Evolutionary conservation across 495 filamentous ascomycete genomes (phyloP).

Genomic region (Hypomontagnella monticulosa): DNA sequence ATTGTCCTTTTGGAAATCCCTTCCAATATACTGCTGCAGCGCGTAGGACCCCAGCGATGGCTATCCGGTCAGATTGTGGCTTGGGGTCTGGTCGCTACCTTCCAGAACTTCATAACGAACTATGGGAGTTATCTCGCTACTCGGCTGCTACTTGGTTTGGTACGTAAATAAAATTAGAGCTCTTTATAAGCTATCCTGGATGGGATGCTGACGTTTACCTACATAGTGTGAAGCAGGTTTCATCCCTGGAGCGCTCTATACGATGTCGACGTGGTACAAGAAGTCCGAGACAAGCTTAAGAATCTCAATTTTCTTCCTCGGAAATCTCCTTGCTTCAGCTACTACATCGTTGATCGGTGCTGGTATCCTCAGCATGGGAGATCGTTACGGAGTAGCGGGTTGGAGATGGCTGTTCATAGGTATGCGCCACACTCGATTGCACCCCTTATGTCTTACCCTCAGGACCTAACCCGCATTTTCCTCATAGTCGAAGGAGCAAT

Average conservation of each 20-base stretch:
- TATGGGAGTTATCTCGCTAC: slow-evolving; percentile 62
- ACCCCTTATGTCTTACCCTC: not conserved
- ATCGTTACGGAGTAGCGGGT: slow-evolving; percentile 58
- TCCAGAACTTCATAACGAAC: slow-evolving; percentile 66
- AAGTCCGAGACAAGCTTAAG: slow-evolving; percentile 64
- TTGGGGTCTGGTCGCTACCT: slow-evolving; percentile 68
- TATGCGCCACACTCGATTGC: slow-evolving; percentile 16
- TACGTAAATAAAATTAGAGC: not conserved
- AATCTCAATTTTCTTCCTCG: slow-evolving; percentile 65
- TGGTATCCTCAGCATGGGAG: slow-evolving; percentile 61
- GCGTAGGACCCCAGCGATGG: slow-evolving; percentile 64
- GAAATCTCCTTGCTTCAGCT: slow-evolving; percentile 60
- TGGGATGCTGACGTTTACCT: slow-evolving; percentile 3
- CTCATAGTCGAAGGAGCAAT: slow-evolving; percentile 60
- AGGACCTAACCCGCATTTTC: slow-evolving; percentile 22
- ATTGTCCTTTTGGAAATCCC: slow-evolving; percentile 69
- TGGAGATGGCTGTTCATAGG: slow-evolving; percentile 72
- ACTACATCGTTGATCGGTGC: slow-evolving; percentile 63
- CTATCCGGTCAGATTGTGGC: slow-evolving; percentile 64
- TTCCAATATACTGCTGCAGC: slow-evolving; percentile 65
- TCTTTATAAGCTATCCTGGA: not conserved
- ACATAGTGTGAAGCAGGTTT: slow-evolving; percentile 63
- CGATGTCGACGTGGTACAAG: slow-evolving; percentile 69
- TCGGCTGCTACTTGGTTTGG: slow-evolving; percentile 63
- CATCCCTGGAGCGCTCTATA: slow-evolving; percentile 67